Conservation (phyloP, 345 rosid species). For the Rhodamnia argentea region DNA sequence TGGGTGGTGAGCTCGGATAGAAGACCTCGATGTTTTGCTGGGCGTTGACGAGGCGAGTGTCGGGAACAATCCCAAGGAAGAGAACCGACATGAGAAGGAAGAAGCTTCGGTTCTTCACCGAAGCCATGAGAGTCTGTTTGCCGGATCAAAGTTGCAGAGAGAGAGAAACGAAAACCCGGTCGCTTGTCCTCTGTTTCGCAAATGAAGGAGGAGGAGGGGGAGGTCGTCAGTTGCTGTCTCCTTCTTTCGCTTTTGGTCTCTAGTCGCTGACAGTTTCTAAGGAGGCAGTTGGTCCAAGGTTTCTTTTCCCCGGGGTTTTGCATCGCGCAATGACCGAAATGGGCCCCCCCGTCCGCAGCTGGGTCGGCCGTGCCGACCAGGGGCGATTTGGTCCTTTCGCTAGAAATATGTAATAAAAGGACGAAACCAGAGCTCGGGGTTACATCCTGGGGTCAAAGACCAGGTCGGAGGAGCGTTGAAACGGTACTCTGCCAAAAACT, state of each 20-base stretch:
- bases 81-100: background rate
- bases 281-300: background rate
- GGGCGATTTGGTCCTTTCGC: background rate
- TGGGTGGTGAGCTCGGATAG: conserved; percentile 27
- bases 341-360: background rate
- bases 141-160: background rate
- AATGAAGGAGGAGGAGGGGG: background rate
- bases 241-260: background rate
- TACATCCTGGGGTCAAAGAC: background rate
- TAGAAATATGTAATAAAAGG: background rate
- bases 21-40: conserved; percentile 56
- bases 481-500: background rate
- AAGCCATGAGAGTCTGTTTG: background rate
- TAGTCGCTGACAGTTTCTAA: background rate
- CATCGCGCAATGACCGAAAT: background rate
- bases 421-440: background rate
- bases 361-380: background rate
- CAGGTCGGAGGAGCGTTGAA: background rate
- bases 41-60: background rate
- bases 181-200: background rate
- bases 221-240: background rate
- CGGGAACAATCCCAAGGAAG: background rate
- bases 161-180: background rate
- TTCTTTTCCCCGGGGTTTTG: background rate
- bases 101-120: background rate